Evolutionary conservation across 192 early-diverging fungal genomes (phyloP).

Genomic region (Coemansia sp.): DNA sequence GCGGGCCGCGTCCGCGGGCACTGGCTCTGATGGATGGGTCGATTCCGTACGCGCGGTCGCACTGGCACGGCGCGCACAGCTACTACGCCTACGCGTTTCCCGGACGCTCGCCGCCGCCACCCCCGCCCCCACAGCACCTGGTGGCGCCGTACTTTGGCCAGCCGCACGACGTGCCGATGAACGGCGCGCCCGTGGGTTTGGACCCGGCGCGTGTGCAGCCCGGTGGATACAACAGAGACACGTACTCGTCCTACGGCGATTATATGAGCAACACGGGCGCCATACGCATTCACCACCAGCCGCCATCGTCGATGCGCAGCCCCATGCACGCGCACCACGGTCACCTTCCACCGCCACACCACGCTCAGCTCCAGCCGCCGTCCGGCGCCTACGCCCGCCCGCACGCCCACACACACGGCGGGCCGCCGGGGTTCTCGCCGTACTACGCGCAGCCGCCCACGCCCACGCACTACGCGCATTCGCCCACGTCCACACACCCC

Average conservation of each 20-base stretch:
- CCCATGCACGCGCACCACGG: neutral
- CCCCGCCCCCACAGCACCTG: conserved; percentile 22
- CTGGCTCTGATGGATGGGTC: conserved; percentile 52
- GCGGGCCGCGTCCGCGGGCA: conserved; percentile 72
- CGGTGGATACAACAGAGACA: conserved; percentile 42
- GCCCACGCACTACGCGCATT: neutral
- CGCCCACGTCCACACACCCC: no score
- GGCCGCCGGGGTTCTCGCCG: no score
- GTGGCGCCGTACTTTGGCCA: conserved; percentile 19
- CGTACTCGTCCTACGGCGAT: conserved; percentile 49
- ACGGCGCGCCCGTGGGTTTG: conserved; percentile 25
- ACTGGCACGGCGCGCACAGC: conserved; percentile 30
- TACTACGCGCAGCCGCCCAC: neutral
- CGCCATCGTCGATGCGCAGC: conserved; percentile 17
- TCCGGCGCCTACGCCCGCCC: no score
- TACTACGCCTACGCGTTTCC: conserved; percentile 42
- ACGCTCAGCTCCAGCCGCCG: neutral
- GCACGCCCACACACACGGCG: neutral
- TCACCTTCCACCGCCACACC: neutral
- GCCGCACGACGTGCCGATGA: conserved; percentile 21
- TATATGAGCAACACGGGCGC: conserved; percentile 44
- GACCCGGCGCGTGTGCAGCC: conserved; percentile 28
- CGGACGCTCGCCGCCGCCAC: conserved; percentile 32
- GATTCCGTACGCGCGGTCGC: conserved; percentile 43
- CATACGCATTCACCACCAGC: conserved; percentile 38